Evolutionary conservation across 345 rosid genomes (phyloP).

Genomic region (Streptanthus diversifolius): DNA sequence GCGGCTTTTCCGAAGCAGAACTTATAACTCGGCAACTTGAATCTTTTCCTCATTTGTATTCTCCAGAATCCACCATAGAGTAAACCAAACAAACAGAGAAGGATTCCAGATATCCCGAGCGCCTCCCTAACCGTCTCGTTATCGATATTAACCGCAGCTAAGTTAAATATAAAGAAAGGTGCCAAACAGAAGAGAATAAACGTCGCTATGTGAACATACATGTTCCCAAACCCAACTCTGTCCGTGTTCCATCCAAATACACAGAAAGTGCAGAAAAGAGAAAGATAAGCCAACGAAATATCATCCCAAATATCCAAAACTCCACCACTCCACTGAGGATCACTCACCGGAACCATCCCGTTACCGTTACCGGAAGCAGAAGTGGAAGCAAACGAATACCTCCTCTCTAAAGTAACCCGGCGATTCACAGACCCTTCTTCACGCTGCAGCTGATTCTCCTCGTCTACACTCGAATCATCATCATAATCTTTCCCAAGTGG

Average conservation of each 20-base stretch:
- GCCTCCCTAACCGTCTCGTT: constrained; percentile 59
- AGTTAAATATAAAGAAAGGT: constrained; percentile 86
- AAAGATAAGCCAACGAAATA: constrained; percentile 77
- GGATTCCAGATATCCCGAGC: constrained; percentile 59
- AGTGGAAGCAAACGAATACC: constrained; percentile 61
- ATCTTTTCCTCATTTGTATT: constrained; percentile 86
- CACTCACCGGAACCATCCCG: constrained; percentile 40
- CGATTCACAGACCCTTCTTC: constrained; percentile 32
- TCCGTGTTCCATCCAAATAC: constrained; percentile 99
- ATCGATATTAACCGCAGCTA: constrained; percentile 80
- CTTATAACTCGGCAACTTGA: constrained; percentile 63
- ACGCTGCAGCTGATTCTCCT: constrained; percentile 52
- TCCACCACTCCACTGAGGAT: constrained; percentile 86
- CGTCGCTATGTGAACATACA: constrained; percentile 91
- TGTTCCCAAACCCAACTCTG: constrained; percentile 91
- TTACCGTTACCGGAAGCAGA: constrained; percentile 30
- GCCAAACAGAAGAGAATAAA: constrained; percentile 83
- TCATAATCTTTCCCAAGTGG: constrained; percentile 90
- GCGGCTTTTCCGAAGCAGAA: constrained; percentile 63
- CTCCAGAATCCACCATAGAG: constrained; percentile 98
- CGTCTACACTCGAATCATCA: constrained; percentile 50
- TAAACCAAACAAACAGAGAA: constrained; percentile 78
- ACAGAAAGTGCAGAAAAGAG: constrained; percentile 77
- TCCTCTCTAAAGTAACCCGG: constrained; percentile 45
- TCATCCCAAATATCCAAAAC: constrained; percentile 84